phyloP scores from a whole-genome alignment of 163 green algal species.

The Trebouxia gelatinosa region DNA sequence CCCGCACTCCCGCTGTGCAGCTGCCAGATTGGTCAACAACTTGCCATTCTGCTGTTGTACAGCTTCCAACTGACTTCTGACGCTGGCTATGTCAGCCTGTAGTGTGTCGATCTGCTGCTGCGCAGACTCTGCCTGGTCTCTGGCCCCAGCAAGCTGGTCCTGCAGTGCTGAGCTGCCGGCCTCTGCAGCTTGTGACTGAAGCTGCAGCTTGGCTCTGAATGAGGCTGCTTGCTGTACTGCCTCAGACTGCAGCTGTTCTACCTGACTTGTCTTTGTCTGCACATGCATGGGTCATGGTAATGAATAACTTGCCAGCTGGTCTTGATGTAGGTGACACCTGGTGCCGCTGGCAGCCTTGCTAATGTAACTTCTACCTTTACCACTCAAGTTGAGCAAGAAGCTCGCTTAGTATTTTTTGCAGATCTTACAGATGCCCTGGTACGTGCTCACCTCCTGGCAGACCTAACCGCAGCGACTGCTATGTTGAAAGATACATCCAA shows the following conservation, averaged over 20 bases:
- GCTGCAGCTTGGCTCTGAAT: not conserved
- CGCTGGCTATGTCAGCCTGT: not conserved
- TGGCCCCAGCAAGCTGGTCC: not conserved
- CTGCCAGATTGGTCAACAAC: not conserved
- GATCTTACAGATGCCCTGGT: too few relatives aligned
- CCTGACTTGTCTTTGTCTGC: not conserved
- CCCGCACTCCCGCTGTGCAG: not conserved
- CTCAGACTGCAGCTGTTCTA: not conserved
- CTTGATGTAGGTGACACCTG: too few relatives aligned
- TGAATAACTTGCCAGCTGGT: too few relatives aligned
- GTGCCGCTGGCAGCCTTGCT: too few relatives aligned
- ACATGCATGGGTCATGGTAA: too few relatives aligned
- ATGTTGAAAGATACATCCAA: too few relatives aligned
- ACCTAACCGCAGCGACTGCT: too few relatives aligned
- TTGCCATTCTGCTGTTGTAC: conserved; percentile 19
- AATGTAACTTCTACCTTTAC: too few relatives aligned
- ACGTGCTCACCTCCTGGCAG: too few relatives aligned
- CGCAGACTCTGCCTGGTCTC: not conserved
- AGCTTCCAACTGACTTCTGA: not conserved
- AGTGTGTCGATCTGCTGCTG: conserved; percentile 15
- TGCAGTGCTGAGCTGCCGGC: not conserved
- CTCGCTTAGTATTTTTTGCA: too few relatives aligned
- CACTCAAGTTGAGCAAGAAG: too few relatives aligned
- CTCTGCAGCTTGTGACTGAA: conserved; percentile 2
- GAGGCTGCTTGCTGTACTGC: not conserved